Percentiles rank a stretch among this genome's conserved stretches.
phyloP scores from a whole-genome alignment of 78 protist genomes.

The Diacronema lutheri region DNA sequence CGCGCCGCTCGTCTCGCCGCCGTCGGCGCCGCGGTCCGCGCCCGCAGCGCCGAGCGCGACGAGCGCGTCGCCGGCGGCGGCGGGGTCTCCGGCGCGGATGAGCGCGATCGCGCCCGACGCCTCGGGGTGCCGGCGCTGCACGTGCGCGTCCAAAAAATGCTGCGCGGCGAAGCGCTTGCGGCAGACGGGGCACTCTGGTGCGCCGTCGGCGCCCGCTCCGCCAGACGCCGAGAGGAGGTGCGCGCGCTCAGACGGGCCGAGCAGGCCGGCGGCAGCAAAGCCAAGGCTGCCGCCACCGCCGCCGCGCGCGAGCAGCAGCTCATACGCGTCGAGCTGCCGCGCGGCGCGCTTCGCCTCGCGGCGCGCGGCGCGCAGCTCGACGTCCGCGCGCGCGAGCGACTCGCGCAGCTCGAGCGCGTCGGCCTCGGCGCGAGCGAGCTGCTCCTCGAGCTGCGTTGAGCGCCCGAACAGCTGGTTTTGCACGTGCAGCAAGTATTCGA shows the following conservation, averaged over 20 bases:
- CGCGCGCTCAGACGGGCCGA: too few relatives aligned
- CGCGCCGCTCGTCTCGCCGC: too few relatives aligned
- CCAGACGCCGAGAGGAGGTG: too few relatives aligned
- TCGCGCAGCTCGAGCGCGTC: not conserved
- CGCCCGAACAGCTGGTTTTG: not conserved
- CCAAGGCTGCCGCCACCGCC: too few relatives aligned
- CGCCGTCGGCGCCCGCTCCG: not conserved
- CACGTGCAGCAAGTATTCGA: not conserved
- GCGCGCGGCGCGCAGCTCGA: not conserved
- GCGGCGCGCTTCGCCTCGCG: not conserved
- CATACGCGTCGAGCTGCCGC: not conserved
- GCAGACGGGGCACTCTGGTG: not conserved
- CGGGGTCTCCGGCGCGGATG: too few relatives aligned
- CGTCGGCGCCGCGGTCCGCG: too few relatives aligned
- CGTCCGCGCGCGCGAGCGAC: not conserved
- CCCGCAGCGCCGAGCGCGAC: too few relatives aligned
- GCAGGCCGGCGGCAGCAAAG: too few relatives aligned
- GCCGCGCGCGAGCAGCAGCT: too few relatives aligned
- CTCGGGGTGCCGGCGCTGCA: not conserved
- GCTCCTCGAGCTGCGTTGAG: not conserved
- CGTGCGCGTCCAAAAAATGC: not conserved
- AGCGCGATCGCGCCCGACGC: too few relatives aligned
- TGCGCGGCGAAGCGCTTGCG: not conserved
- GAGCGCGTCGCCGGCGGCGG: too few relatives aligned
- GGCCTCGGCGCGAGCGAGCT: not conserved